Percentiles rank a stretch among this genome's conserved stretches.
Conservation (phyloP, 257 asterid genomes). For the Solanum chiquidenum region DNA sequence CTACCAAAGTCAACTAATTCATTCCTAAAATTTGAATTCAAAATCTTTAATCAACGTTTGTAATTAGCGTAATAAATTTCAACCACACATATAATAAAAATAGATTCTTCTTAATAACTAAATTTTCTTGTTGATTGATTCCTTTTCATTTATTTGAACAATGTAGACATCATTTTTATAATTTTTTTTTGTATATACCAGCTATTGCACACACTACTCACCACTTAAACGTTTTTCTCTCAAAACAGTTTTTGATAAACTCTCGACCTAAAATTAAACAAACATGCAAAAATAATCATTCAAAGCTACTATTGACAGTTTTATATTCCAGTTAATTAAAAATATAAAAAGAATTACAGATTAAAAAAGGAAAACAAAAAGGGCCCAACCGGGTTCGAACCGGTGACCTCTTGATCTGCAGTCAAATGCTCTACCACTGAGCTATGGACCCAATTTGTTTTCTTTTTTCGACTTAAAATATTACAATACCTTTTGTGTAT, state of each 20-base stretch:
- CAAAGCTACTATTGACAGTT: neutral
- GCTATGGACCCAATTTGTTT: slow-evolving; percentile 30
- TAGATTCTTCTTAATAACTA: neutral
- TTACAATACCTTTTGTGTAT: too few species aligned
- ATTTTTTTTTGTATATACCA: neutral
- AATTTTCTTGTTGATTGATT: neutral
- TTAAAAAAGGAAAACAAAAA: neutral
- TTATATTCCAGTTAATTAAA: neutral
- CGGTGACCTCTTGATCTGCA: slow-evolving; percentile 48
- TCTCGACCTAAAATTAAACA: neutral
- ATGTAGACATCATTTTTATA: neutral
- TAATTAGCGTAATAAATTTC: neutral
- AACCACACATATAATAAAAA: neutral
- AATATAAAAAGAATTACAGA: neutral
- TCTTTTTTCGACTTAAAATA: fast-evolving
- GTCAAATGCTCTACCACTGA: slow-evolving; percentile 92
- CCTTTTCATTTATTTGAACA: neutral
- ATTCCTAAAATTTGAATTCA: neutral
- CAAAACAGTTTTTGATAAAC: neutral
- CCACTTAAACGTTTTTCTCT: neutral
- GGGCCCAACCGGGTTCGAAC: slow-evolving; percentile 39
- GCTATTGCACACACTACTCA: neutral
- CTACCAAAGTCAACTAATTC: neutral
- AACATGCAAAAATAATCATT: neutral
- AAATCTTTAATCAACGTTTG: neutral